Percentiles rank a stretch among this genome's conserved stretches.
Evolutionary conservation across 805 yeast species (phyloP).

Genomic region (Lipomyces japonicus): DNA sequence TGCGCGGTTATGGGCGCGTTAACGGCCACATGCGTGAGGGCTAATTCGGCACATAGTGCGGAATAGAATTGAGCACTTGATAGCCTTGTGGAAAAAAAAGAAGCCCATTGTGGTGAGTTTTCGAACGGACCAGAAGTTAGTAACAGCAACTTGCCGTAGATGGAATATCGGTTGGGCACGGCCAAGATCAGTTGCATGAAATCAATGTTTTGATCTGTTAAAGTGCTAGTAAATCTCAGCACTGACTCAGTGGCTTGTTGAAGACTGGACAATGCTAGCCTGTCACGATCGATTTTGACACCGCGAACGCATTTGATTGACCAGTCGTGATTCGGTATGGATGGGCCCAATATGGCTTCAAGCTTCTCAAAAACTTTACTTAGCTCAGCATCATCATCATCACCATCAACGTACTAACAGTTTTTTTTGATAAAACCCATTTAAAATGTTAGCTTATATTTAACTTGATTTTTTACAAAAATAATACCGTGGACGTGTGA

Average conservation of each 20-base stretch:
- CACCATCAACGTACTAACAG: too few relatives aligned
- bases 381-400: too few relatives aligned
- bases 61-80: conserved; percentile 12
- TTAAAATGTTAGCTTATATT: too few relatives aligned
- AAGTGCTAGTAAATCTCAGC: neutral
- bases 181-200: neutral
- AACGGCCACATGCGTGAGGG: conserved; percentile 59
- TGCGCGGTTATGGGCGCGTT: conserved; percentile 59
- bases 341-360: too few relatives aligned
- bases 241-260: neutral
- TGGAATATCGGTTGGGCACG: conserved; percentile 53
- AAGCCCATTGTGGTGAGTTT: conserved; percentile 31
- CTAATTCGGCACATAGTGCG: conserved; percentile 31
- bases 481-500: conserved; percentile 17
- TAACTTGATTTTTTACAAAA: too few relatives aligned
- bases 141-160: conserved; percentile 60
- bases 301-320: too few relatives aligned
- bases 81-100: conserved; percentile 36
- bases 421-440: too few relatives aligned
- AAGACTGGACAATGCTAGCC: conserved; percentile 3
- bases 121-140: conserved; percentile 47
- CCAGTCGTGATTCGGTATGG: too few relatives aligned
- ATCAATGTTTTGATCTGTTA: too few relatives aligned
- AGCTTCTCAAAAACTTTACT: too few relatives aligned
- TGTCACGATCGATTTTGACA: too few relatives aligned